Evolutionary conservation across 495 filamentous ascomycete species (phyloP), one percentile per base, ranked within the genome.

Genomic region (Penicillium lagena): DNA sequence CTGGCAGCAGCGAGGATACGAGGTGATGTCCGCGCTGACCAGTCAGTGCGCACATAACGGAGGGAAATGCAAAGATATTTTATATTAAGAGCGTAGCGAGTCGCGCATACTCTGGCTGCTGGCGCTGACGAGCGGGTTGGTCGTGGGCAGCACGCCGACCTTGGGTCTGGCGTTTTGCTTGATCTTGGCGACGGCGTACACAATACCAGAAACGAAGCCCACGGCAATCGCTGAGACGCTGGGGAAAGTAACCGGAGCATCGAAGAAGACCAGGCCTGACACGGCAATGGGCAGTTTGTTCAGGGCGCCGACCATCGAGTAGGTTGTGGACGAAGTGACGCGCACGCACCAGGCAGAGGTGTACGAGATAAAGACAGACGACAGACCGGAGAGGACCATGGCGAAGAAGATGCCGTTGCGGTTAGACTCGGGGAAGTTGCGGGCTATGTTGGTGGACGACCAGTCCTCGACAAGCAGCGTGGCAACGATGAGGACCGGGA

Each of bases 281-380:
- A 98, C 37, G 28, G 93, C 93, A 54, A 98, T 87, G 13, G 93
- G 93, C 12, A 98, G 81, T 73, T 98, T 98, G 79, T 98, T 98
- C 50, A 98, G 78, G 22, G 91, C 87, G 49, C 93, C 93, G 42
- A 96, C 93, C 93, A 98, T 96, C 29, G 86, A 90, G 72, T 98
- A 98, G 6, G 91, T 98, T 30, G 93, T 96, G 7, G 90, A 95
- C 2, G 87, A 90, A 12, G 93, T 95, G 45, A 95, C 86, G 52
- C 93, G 93, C 51, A 98, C 91, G 68, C 93, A 96, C 93, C 93
- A 96, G 29, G 93, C 91, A 14, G 89, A 95, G 59, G 87, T 89
- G 76, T 98, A 99, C 14, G 93, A 97, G 67, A 99, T 99, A 71
- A 96, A 95, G 52, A 99, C 87, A 36, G 90, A 86, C 29, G 83